A percentile compares a stretch with the other conserved stretches of the same genome.
Evolutionary conservation across 2,329 filamentous ascomycete genomes (phyloP).

Genomic region (Apiospora aurea): DNA sequence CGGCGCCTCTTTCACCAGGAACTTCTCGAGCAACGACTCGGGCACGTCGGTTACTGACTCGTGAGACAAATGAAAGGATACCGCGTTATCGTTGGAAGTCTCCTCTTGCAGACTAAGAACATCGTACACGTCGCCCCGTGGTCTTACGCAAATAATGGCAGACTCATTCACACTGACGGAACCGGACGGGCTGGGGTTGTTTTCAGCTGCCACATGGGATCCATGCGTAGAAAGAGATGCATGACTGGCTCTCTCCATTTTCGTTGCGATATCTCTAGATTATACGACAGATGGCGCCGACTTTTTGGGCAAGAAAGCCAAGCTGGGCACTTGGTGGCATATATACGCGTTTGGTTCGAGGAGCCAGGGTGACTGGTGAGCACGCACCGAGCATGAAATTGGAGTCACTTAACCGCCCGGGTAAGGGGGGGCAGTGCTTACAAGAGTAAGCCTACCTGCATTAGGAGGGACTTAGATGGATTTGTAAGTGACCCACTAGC

Average conservation of each 20-base stretch:
- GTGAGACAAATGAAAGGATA: slow-evolving; percentile 38
- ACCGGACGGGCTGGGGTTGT: background rate
- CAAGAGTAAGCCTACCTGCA: background rate
- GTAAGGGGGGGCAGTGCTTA: background rate
- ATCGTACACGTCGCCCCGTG: slow-evolving; percentile 34
- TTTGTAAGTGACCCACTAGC: background rate
- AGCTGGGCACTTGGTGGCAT: background rate
- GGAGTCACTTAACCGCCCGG: background rate
- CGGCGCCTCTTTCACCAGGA: slow-evolving; percentile 49
- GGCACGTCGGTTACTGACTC: slow-evolving; percentile 45
- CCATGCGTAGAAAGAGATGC: background rate
- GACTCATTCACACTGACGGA: background rate
- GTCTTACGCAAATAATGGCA: background rate
- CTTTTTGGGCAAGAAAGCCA: background rate
- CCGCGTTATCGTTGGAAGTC: slow-evolving; percentile 33
- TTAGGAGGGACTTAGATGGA: background rate
- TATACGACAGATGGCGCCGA: background rate
- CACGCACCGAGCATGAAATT: background rate
- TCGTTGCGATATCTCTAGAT: background rate
- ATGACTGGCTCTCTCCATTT: background rate
- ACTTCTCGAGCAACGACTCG: slow-evolving; percentile 44
- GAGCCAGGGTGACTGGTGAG: background rate
- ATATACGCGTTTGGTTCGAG: background rate
- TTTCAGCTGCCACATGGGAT: background rate
- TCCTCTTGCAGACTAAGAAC: slow-evolving; percentile 50